These are phyloP conservation scores for Kwoniella mangroviensis DNA, from an alignment of 768 basidiomycete genomes.

Conservation along the genomic window DNA sequence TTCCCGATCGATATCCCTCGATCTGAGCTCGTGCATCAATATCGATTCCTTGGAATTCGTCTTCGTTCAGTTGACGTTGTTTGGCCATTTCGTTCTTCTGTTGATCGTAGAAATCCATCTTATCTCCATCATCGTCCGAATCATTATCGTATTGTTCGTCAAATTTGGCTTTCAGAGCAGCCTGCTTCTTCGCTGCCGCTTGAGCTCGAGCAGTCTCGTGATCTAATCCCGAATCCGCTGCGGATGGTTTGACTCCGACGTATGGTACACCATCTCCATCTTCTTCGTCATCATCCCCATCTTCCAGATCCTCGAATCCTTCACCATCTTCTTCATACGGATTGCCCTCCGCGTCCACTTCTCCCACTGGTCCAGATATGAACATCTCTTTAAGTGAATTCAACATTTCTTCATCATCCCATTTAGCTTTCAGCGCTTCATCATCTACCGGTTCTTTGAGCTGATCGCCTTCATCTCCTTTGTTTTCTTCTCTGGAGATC, in stretches of 20 bases:
- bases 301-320: conserved; percentile 58
- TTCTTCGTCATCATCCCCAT: conserved; percentile 56
- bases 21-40: conserved; percentile 77
- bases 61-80: conserved; percentile 78
- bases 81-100: conserved; percentile 89
- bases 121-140: conserved; percentile 63
- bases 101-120: conserved; percentile 85
- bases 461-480: conserved; percentile 63
- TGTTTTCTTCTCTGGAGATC: conserved; percentile 55
- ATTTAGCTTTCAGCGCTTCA: conserved; percentile 66
- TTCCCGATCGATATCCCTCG: conserved; percentile 87
- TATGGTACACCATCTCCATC: conserved; percentile 59
- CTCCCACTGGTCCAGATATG: conserved; percentile 70
- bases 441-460: conserved; percentile 67
- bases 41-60: conserved; percentile 81
- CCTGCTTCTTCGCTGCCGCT: conserved; percentile 80
- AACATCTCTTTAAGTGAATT: conserved; percentile 86
- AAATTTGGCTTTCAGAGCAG: conserved; percentile 88
- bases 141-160: conserved; percentile 95
- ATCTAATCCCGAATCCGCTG: conserved; percentile 28
- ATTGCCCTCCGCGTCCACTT: conserved; percentile 48
- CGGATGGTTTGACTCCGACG: conserved; percentile 58
- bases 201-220: conserved; percentile 57
- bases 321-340: conserved; percentile 58
- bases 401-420: conserved; percentile 83